Evolutionary conservation across 164 flowering plant genomes (phyloP), one percentile per base, ranked within the genome.

Genomic region (Litsea cubeba): DNA sequence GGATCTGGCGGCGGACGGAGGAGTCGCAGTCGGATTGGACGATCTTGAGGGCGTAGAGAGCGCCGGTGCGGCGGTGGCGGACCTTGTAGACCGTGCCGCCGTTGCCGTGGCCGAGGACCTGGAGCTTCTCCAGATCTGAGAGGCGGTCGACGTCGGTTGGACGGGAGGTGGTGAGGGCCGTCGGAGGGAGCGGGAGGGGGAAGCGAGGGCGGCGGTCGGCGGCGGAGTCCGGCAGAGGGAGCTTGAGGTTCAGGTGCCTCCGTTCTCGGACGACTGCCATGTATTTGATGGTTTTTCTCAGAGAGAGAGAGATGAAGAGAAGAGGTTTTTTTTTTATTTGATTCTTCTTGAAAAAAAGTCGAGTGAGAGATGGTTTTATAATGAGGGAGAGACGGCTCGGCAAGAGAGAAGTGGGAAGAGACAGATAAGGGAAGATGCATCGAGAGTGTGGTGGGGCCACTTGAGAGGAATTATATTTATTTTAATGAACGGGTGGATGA

Each of bases 51-150:
- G 97, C 97, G 79, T 89, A 89, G 68, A 78, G 14, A 6, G 81
- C 72, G 64, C 78, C 60, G 54, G 89, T 88, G 15, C 81, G 83
- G 68, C 81, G 82, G 80, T 90, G 89, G 20, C 83, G 85, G 35
- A 88, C 94, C 73, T 90, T 86, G 81, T 90, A 91, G 76, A 91
- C 97, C 0, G 90, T 91, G 46, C 97, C 97, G 7, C 97, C 91
- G 79, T 89, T 91, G 1, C 94, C 97, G 78, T 87, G 88, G 69
- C 94, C 94, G 67, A 91, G 87, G 24, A 88, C 91, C 5, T 79
- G 74, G 11, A 87, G 79, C 64, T 79, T 87, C 46, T 89, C 92
- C 66, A 86, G 81, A 26, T 81, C 83, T 8, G 79, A 68, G 72
- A 81, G 74, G 58, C 78, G 69, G 12, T 75, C 78, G 76, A 72